Evolutionary conservation across 352 stramenopile species (phyloP).

Genomic region (Phytophthora lateralis): DNA sequence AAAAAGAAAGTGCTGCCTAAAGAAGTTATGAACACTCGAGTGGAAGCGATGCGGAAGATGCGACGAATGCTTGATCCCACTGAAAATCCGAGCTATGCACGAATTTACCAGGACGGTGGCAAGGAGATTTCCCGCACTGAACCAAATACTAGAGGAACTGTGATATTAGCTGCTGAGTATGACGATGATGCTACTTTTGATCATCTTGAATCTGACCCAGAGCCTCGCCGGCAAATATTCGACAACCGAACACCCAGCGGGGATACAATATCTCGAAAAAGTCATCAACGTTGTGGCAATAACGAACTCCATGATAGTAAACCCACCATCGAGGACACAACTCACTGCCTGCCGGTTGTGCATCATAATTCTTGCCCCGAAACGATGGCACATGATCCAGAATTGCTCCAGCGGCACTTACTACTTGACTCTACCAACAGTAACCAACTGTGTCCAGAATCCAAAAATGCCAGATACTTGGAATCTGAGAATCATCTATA

Average conservation of each 20-base stretch:
- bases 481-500: neutral
- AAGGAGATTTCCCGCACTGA: slow-evolving; percentile 1
- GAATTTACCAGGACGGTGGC: slow-evolving; percentile 9
- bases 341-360: neutral
- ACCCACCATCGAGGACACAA: neutral
- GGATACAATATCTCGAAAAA: neutral
- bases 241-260: neutral
- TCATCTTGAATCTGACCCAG: neutral
- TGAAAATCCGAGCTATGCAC: slow-evolving; percentile 30
- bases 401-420: neutral
- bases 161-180: neutral
- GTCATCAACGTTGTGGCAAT: neutral
- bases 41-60: slow-evolving; percentile 15
- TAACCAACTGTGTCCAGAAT: neutral
- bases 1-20: slow-evolving; percentile 7
- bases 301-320: neutral
- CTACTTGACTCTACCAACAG: neutral
- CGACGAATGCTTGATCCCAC: slow-evolving; percentile 47
- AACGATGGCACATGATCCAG: neutral
- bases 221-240: neutral
- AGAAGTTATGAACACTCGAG: slow-evolving; percentile 10
- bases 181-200: neutral
- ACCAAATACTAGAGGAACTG: neutral
- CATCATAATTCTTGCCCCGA: neutral
- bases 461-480: neutral